These are phyloP conservation scores for Aspergillus tanneri DNA, from an alignment of 2,329 filamentous ascomycete species.

Conservation along the genomic window DNA sequence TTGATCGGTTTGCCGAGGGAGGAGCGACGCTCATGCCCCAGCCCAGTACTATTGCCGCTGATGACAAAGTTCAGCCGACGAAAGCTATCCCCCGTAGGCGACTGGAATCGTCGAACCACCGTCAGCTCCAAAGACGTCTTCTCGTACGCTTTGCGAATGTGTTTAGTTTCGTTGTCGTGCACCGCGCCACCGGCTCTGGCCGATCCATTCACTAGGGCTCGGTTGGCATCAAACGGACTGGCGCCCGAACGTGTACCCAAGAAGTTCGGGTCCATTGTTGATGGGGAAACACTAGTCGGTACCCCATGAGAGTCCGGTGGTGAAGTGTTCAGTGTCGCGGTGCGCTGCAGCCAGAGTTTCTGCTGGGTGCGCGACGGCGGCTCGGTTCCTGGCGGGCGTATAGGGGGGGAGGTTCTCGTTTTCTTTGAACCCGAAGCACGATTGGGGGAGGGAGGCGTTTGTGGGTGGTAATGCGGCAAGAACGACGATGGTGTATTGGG, in stretches of 20 bases:
- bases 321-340: slow-evolving; percentile 46
- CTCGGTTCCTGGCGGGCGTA: slow-evolving; percentile 37
- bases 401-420: slow-evolving; percentile 33
- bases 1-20: slow-evolving; percentile 35
- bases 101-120: slow-evolving; percentile 48
- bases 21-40: slow-evolving; percentile 16
- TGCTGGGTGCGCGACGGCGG: slow-evolving; percentile 49
- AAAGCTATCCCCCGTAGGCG: slow-evolving; percentile 46
- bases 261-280: slow-evolving; percentile 38
- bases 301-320: slow-evolving; percentile 42
- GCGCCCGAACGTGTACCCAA: slow-evolving; percentile 32
- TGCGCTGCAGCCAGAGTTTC: slow-evolving; percentile 50
- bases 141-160: slow-evolving; percentile 46
- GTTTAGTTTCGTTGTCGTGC: slow-evolving; percentile 40
- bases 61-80: slow-evolving; percentile 34
- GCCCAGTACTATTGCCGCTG: slow-evolving; percentile 20
- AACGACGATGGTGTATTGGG: slow-evolving; percentile 49
- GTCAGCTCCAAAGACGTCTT: slow-evolving; percentile 44
- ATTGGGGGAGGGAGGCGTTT: slow-evolving; percentile 45
- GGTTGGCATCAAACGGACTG: slow-evolving; percentile 29
- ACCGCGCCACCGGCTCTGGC: slow-evolving; percentile 26
- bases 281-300: slow-evolving; percentile 31
- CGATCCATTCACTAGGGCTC: slow-evolving; percentile 31
- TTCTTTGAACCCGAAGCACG: slow-evolving; percentile 28
- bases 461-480: slow-evolving; percentile 48